Evolutionary conservation across 108 stramenopile genomes (phyloP), one percentile per base, ranked within the genome.

Genomic region (Cyclotella kingstonii): DNA sequence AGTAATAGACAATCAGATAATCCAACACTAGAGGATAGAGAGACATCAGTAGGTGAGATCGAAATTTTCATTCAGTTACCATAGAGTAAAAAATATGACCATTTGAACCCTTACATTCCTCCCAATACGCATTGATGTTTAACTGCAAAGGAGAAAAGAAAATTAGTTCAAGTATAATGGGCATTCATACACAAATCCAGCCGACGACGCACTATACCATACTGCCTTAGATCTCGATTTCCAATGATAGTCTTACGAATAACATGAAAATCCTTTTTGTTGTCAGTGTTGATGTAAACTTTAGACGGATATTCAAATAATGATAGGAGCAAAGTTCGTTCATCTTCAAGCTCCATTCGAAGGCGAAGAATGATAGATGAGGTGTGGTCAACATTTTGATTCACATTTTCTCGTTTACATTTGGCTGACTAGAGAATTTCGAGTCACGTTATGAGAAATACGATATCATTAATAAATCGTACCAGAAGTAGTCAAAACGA

Each of bases 211-310:
- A n/a, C n/a, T n/a, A n/a, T n/a, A n/a, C 65, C 74, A 61, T 73
- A 85, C 18, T 25, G 42, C 11, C 70, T 60, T 40, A 72, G 60
- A 55, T 86, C 84, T n/a, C 66, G 55, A 36, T 75, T 61, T 34
- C 90, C 90, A 40, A 72, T 55, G 35, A 76, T 78, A 2, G 90
- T 86, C 41, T 82, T 54, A 25, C 70, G 79, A 36, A 85, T 49
- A 17, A 84, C 84, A 14, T 73, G 52, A 31, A 85, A 87, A 26
- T 92, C 91, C 46, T 84, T 85, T 26, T 59, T 63, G 21, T 42
- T 78, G 31, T 76, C 76, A 18, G 75, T 67, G 55, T 89, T 92
- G 42, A 92, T 84, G 44, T 85, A 85, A 5, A 75, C 77, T 34
- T 59, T 31, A 12, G 46, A 35, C 3, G 87, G 87, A 25, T 78